Evolutionary conservation across 73 alveolate genomes (phyloP), one percentile per base, ranked within the genome.

Genomic region (Tetrahymena borealis): DNA sequence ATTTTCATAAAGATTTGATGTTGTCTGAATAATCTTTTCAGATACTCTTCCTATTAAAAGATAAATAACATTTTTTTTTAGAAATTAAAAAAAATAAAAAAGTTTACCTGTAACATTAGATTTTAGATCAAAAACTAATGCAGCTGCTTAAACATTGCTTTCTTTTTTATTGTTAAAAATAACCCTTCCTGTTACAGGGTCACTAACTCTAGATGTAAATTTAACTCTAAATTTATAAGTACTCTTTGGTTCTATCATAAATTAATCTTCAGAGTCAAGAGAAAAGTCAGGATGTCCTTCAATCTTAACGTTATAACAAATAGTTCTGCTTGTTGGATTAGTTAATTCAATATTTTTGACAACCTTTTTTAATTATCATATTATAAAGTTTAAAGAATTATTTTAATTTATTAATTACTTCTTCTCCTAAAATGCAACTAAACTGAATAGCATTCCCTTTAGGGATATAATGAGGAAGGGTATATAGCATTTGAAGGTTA

Each of bases 381-480:
- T n/a, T n/a, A n/a, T 40, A 40, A 40, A 40, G 10, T 8, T 8
- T 15, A 40, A 11, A 40, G 20, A 40, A 40, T 40, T 40, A 40
- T 15, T 11, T 15, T 40, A 15, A 8, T 7, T 40, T 40, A 12
- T 4, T 7, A 40, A 7, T 97, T 35, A 98, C 99, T 92, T 97
- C 94, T 42, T 98, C 99, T 13, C 99, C 99, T 40, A 98, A 94
- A 8, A 97, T 97, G 91, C 99, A 97, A 35, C 99, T 97, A 95
- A 98, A 98, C 78, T 95, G 97, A 18, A 98, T 98, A 1, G 95
- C 93, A 40, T 96, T 93, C 77, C 98, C 99, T 95, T 99, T 98
- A 12, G 99, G 99, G 28, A 98, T 98, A 92, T 97, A 98, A 93
- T 99, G 99, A 85, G 99, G 99, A 85, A 98, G 98, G 28, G 98